Evolutionary conservation across 305 asterid species (phyloP).

Genomic region (Rubia tinctorum): DNA sequence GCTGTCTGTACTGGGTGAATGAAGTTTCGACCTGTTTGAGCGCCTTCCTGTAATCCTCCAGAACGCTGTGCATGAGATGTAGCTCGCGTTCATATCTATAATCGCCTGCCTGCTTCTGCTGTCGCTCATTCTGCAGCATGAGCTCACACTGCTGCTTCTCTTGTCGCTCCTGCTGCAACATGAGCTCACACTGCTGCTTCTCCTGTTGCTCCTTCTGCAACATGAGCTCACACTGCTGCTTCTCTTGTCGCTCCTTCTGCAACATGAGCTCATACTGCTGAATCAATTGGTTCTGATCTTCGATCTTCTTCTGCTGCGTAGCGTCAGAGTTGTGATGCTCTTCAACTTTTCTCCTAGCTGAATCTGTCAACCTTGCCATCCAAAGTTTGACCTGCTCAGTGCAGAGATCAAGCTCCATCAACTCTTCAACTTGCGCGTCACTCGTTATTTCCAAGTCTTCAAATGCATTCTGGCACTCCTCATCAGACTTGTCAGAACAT

Average conservation of each 20-base stretch:
- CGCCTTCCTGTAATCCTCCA: constrained; percentile 1
- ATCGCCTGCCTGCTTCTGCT: not conserved
- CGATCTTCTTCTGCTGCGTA: constrained; percentile 4
- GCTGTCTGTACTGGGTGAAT: not conserved
- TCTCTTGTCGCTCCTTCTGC: not conserved
- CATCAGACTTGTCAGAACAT: not conserved
- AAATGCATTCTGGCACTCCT: not conserved
- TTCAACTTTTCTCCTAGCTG: not conserved
- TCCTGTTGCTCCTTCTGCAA: too few species aligned
- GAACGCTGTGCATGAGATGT: not conserved
- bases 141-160: not conserved
- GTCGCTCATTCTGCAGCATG: not conserved
- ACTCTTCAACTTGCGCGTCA: not conserved
- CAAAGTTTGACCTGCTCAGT: not conserved
- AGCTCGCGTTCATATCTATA: constrained; percentile 1
- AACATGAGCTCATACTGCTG: not conserved
- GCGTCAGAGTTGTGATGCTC: not conserved
- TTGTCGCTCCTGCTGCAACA: not conserved
- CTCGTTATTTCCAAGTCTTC: not conserved
- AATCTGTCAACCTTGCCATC: constrained; percentile 6
- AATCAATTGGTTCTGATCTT: not conserved
- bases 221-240: not conserved
- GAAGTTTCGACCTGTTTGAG: not conserved
- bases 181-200: not conserved
- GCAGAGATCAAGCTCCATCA: constrained; percentile 8